Evolutionary conservation across 345 rosid species (phyloP).

Genomic region (Viola odorata): DNA sequence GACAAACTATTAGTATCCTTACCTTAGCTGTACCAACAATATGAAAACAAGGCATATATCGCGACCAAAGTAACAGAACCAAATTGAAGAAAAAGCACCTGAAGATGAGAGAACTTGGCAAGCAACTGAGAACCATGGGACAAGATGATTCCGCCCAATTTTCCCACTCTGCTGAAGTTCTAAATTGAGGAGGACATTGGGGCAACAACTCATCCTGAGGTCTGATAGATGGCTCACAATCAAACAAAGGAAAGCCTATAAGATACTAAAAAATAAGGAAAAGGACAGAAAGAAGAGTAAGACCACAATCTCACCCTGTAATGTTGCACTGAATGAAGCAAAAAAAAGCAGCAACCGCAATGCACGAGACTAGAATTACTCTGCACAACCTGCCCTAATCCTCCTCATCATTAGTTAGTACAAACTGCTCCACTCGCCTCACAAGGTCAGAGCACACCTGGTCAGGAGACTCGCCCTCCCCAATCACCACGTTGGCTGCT

Average conservation of each 20-base stretch:
- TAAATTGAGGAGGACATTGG: conserved; percentile 41
- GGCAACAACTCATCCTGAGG: conserved; percentile 40
- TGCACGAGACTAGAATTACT: conserved; percentile 48
- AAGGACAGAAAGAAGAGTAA: not conserved
- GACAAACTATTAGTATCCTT: not conserved
- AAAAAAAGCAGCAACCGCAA: conserved; percentile 60
- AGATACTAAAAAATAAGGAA: not conserved
- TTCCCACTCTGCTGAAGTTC: conserved; percentile 53
- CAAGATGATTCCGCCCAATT: conserved; percentile 85
- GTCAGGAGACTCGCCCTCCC: conserved; percentile 36
- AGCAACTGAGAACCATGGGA: conserved; percentile 75
- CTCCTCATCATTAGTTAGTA: conserved; percentile 20
- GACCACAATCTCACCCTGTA: conserved; percentile 44
- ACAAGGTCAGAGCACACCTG: conserved; percentile 44
- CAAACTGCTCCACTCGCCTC: conserved; percentile 39
- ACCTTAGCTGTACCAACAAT: not conserved
- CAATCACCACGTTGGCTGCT: conserved; percentile 22
- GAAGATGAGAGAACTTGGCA: conserved; percentile 75
- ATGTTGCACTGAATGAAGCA: conserved; percentile 62
- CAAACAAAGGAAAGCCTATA: not conserved
- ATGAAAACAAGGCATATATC: not conserved
- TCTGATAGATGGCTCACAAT: conserved; percentile 22
- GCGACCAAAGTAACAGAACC: not conserved
- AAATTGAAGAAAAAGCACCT: conserved; percentile 35
- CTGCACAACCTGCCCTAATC: conserved; percentile 43